Base-by-base conservation (phyloP, 2,329 filamentous ascomycete genomes). In the Aureobasidium sp. region DNA sequence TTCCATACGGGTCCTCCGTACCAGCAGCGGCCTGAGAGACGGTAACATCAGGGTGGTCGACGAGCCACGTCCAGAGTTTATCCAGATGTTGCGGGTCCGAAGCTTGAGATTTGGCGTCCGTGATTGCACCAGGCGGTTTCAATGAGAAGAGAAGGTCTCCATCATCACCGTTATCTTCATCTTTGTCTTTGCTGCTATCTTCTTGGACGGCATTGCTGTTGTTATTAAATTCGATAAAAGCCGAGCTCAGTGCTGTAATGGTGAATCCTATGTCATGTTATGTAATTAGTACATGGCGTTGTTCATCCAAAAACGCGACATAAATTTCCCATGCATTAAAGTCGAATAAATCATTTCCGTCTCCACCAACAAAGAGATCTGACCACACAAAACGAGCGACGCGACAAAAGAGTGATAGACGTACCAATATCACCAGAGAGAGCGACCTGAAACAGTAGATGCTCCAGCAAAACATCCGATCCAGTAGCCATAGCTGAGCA, bases 41-140 rank as follows among this genome's bases (percentile, higher is more conserved):
- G 4, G 80, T 84, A 51, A 90, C 81, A 67, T 90, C 88, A 1
- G 84, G 80, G 70, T 90, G 83, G 51, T 76, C 77, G 15, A 77
- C 82, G 59, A 91, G 77, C 87, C 87, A 90, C 42, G 78, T 76
- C 87, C 88, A 90, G 42, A 87, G 78, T 56, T 81, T 83, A 56
- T 84, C 81, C 66, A 87, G 78, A 67, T 90, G 84, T 10, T 69
- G 76, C 42, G 82, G 81, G 70, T 89, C 86, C 55, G 87, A 77
- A 25, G 56, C 67, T 40, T 66, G 68, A 29, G 54, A 31, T 20
- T 42, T 45, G 9, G 53, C 54, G 47, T 31, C 33, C n/a, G 45
- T 45, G 15, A 64, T 68, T 13, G 68, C 61, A 31, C 65, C 65
- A n/a, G 70, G 66, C 48, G 70, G 70, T 51, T 70, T 66, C 10